Evolutionary conservation across 495 filamentous ascomycete genomes (phyloP).

Genomic region (Daldinia loculata): DNA sequence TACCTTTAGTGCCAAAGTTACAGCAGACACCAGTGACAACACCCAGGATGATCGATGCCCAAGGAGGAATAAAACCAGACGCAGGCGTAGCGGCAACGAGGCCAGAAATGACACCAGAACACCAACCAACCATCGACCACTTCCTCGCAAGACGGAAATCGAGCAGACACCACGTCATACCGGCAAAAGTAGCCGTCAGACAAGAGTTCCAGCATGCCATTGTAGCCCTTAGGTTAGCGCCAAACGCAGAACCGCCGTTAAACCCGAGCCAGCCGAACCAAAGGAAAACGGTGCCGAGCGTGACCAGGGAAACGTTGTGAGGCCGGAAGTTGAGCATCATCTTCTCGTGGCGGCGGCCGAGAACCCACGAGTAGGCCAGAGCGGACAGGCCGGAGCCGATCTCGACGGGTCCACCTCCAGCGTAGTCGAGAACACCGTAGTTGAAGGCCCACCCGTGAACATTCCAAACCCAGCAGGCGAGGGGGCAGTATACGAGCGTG

Average conservation of each 20-base stretch:
- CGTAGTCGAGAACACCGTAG: slow-evolving; percentile 95
- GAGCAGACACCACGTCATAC: slow-evolving; percentile 90
- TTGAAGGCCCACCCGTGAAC: slow-evolving; percentile 90
- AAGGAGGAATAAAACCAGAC: slow-evolving; percentile 87
- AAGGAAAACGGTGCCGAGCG: slow-evolving; percentile 91
- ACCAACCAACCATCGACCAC: slow-evolving; percentile 99
- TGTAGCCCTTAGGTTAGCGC: slow-evolving; percentile 90
- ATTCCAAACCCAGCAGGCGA: slow-evolving; percentile 97
- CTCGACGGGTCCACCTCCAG: slow-evolving; percentile 96
- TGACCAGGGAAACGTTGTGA: slow-evolving; percentile 97
- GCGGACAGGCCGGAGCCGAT: slow-evolving; percentile 94
- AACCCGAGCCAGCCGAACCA: slow-evolving; percentile 99
- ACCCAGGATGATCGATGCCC: slow-evolving; percentile 87
- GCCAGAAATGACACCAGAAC: slow-evolving; percentile 90
- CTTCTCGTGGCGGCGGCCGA: slow-evolving; percentile 96
- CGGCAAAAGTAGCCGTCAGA: slow-evolving; percentile 86
- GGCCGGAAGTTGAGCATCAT: slow-evolving; percentile 98
- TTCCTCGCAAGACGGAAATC: slow-evolving; percentile 95
- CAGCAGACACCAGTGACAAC: slow-evolving; percentile 85
- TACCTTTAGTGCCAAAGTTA: slow-evolving; percentile 90
- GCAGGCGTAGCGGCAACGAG: slow-evolving; percentile 90
- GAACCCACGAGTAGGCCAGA: slow-evolving; percentile 92
- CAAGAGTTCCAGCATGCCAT: slow-evolving; percentile 99
- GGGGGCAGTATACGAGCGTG: slow-evolving; percentile 94
- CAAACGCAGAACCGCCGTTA: slow-evolving; percentile 96